These are phyloP conservation scores for Fraxinus angustifolia DNA, from an alignment of 305 asterid genomes.

Conservation along the genomic window DNA sequence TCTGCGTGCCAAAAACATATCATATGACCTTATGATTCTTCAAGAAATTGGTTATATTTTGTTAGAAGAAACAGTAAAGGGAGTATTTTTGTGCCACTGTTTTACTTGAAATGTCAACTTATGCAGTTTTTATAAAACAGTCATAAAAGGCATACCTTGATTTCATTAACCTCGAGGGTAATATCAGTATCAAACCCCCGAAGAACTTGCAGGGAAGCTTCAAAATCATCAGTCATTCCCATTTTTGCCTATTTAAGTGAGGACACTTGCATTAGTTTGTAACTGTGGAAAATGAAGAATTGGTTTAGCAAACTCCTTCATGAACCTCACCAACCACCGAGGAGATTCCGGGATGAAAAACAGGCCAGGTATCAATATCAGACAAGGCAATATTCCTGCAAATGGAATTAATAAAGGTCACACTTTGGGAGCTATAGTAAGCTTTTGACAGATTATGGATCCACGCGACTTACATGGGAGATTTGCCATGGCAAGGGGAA, in stretches of 20 bases:
- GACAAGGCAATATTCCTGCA: slow-evolving; percentile 83
- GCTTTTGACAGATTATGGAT: not conserved
- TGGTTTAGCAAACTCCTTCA: slow-evolving; percentile 4
- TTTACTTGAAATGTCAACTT: not conserved
- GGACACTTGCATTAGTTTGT: slow-evolving; percentile 24
- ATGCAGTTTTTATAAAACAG: not conserved
- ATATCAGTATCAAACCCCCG: slow-evolving; percentile 93
- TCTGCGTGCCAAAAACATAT: slow-evolving; percentile 35
- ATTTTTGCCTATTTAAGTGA: slow-evolving; percentile 67
- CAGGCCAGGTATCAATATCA: slow-evolving; percentile 77
- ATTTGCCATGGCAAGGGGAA: not conserved
- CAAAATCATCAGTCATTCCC: slow-evolving; percentile 92
- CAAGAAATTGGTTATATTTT: slow-evolving; percentile 9
- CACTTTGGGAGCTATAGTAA: not conserved
- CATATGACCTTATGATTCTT: not conserved
- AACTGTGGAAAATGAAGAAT: slow-evolving; percentile 7
- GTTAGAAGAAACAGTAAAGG: not conserved
- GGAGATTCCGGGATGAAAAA: slow-evolving; percentile 98
- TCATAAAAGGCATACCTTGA: slow-evolving; percentile 54
- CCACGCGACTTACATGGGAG: not conserved
- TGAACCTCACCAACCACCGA: slow-evolving; percentile 91
- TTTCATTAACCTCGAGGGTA: slow-evolving; percentile 77
- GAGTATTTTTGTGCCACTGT: not conserved
- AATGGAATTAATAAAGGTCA: slow-evolving; percentile 20
- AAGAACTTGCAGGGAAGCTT: slow-evolving; percentile 92